A percentile compares a stretch with the other conserved stretches of the same genome.
Evolutionary conservation across 176 grass and related monocot species (phyloP).

Genomic region (Dactylis glomerata): DNA sequence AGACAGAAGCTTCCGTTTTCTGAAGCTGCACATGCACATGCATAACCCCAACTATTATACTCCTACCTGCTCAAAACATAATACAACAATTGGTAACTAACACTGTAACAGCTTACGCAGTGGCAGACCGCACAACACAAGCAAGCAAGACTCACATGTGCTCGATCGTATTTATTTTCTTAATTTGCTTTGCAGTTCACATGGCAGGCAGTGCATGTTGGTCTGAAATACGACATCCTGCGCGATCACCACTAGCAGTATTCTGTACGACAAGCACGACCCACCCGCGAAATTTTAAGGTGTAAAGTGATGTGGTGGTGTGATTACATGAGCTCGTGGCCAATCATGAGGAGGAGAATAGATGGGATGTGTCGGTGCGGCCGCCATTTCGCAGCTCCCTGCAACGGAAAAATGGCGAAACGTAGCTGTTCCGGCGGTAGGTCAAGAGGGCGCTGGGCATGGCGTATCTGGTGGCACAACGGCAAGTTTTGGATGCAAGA

Average conservation of each 20-base stretch:
- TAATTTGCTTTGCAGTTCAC: neutral
- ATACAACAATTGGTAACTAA: neutral
- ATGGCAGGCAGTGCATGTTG: neutral
- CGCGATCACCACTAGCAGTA: neutral
- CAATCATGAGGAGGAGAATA: neutral
- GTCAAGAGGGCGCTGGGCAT: neutral
- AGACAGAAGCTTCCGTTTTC: neutral
- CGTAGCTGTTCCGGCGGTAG: neutral
- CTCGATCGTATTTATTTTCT: neutral
- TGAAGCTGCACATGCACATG: neutral
- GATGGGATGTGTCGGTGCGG: conserved; percentile 32
- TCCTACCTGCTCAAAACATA: neutral
- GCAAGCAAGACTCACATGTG: neutral
- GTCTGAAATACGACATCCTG: conserved; percentile 20
- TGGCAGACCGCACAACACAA: neutral
- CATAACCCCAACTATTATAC: neutral
- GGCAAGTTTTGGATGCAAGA: neutral
- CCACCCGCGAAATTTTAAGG: neutral
- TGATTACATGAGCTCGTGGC: conserved; percentile 17
- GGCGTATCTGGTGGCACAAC: neutral
- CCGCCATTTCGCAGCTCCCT: neutral
- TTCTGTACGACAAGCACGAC: neutral
- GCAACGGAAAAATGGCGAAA: neutral
- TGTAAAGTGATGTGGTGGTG: neutral
- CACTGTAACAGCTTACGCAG: neutral